Evolutionary conservation across 192 early-diverging fungal genomes (phyloP).

Genomic region (Glomus cerebriforme): DNA sequence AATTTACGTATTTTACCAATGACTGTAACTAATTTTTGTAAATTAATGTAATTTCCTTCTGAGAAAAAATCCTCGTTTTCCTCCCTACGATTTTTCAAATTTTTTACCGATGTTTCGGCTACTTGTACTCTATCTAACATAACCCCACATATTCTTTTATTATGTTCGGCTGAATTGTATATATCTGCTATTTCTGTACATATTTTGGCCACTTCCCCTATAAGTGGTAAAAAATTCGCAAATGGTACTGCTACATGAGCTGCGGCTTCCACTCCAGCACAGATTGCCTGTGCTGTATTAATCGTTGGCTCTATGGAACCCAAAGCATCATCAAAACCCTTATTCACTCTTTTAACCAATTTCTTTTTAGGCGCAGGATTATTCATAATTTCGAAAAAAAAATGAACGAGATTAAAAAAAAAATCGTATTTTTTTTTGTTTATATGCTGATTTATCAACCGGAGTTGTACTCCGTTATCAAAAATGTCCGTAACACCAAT

Average conservation of each 20-base stretch:
- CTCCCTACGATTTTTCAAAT: not conserved
- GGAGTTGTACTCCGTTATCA: too few species aligned
- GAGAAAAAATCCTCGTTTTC: not conserved
- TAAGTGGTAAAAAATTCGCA: not conserved
- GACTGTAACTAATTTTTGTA: not conserved
- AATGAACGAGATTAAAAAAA: too few species aligned
- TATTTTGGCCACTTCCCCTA: not conserved
- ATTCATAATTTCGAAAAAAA: too few species aligned
- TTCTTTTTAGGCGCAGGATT: too few species aligned
- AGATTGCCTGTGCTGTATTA: too few species aligned
- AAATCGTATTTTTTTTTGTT: too few species aligned
- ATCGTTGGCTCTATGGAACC: too few species aligned
- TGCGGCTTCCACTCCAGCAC: not conserved
- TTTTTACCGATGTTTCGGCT: conserved; percentile 1
- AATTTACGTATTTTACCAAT: conserved; percentile 9
- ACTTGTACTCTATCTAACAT: not conserved
- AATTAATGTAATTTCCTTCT: conserved; percentile 3
- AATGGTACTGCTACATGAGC: not conserved
- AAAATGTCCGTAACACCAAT: too few species aligned
- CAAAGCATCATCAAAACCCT: too few species aligned
- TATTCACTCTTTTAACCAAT: too few species aligned
- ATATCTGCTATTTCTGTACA: not conserved
- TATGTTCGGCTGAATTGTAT: conserved; percentile 25
- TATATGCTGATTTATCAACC: too few species aligned
- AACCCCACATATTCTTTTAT: conserved; percentile 24